Evolutionary conservation across 1,139 yeast species (phyloP).

Genomic region (Candida labiduridarum): DNA sequence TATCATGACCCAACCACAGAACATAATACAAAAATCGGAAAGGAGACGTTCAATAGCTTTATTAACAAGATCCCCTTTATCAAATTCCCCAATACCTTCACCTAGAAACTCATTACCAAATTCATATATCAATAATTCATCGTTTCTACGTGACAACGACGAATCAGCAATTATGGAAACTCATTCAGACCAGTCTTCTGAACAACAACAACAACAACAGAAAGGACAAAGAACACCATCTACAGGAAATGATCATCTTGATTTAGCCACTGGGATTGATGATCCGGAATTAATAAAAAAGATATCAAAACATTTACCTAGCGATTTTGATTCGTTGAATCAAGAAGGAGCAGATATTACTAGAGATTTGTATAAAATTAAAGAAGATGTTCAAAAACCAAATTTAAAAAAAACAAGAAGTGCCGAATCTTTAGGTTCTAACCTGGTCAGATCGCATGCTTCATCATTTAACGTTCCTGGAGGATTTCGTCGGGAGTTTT

Average conservation of each 20-base stretch:
- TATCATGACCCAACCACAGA: constrained; percentile 13
- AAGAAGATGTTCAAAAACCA: constrained; percentile 19
- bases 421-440: constrained; percentile 22
- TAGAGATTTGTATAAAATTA: constrained; percentile 76
- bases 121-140: constrained; percentile 29
- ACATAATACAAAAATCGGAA: constrained; percentile 10
- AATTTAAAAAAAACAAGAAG: constrained; percentile 32
- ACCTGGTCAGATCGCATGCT: constrained; percentile 43
- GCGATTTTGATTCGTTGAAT: constrained; percentile 46
- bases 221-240: no score
- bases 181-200: constrained; percentile 15
- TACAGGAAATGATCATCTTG: constrained; percentile 1
- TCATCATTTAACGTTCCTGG: constrained; percentile 76
- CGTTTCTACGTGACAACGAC: constrained; percentile 21
- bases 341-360: constrained; percentile 88
- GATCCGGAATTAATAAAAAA: constrained; percentile 27
- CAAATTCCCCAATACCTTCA: constrained; percentile 30
- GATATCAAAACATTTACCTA: constrained; percentile 34
- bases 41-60: constrained; percentile 38
- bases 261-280: constrained; percentile 24
- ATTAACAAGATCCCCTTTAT: constrained; percentile 33
- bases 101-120: constrained; percentile 20
- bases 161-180: constrained; percentile 18
- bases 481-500: constrained; percentile 72
- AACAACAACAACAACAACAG: constrained; percentile 2